Base-by-base conservation (phyloP, 2,329 filamentous ascomycete species). In the Cladophialophora immunda region DNA sequence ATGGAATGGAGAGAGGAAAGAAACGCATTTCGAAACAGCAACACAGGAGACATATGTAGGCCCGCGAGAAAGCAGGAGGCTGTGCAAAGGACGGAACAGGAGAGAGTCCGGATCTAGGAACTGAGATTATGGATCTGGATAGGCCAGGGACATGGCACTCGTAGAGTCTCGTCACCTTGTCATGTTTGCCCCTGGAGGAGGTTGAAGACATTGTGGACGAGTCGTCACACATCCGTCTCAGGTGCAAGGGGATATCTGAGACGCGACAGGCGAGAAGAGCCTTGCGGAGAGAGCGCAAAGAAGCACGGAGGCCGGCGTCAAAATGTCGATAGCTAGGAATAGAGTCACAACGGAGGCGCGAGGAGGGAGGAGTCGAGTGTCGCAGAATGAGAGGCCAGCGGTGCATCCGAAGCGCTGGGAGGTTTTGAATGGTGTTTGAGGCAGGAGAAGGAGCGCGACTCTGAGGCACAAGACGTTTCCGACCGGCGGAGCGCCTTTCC, bases 121-220 rank as follows among this genome's bases (percentile, higher is more conserved):
- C 60, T 68, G 67, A 63, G 59, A 67, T 68, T 58, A 66, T 66
- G 68, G 68, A 70, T 68, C 68, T 70, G 62, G 63, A 67, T 65
- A 29, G 36, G 62, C 60, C 57, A 62, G 62, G 66, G 58, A 59
- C 9, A 56, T 68, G 68, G 66, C 29, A 70, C 68, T 68, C 50
- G 55, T 54, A 38, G 65, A 70, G 68, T 70, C 66, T 70, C 68
- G 66, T 62, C 57, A 63, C 68, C 68, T 65, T 57, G 68, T 68
- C 63, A 22, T 32, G 53, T 36, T 66, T 45, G 52, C 68, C 66
- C 68, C 64, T 65, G 45, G 65, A 57, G 65, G 57, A 68, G 64
- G 66, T 55, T 64, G 50, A 61, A 58, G 60, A 62, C 47, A 64
- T 59, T 67, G 29, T 15, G 19, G 27, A 52, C 45, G 41, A 66